Conservation (phyloP, 2,329 filamentous ascomycete genomes). For the Claviceps pazoutovae region DNA sequence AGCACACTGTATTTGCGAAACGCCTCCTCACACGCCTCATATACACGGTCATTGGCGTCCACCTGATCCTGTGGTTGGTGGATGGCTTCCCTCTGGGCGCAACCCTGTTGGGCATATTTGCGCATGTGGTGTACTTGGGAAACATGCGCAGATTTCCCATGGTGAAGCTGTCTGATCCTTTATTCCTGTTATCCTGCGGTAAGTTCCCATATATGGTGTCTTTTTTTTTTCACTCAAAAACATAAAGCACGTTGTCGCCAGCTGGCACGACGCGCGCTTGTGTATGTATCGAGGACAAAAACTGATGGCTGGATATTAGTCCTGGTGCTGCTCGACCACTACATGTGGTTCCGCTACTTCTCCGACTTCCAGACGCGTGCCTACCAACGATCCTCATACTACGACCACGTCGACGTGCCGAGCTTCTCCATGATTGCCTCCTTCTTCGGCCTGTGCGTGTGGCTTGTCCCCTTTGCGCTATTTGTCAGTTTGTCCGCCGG, state of each 20-base stretch:
- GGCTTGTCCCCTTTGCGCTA: slow-evolving; percentile 87
- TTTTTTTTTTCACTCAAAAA: not conserved
- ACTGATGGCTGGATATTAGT: slow-evolving; percentile 28
- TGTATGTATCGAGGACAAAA: not conserved
- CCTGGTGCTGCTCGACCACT: slow-evolving; percentile 81
- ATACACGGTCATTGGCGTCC: slow-evolving; percentile 63
- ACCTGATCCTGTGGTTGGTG: slow-evolving; percentile 60
- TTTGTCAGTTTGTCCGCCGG: slow-evolving; percentile 90
- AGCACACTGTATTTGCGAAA: slow-evolving; percentile 88
- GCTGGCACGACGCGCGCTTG: not conserved
- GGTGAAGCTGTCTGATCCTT: slow-evolving; percentile 74
- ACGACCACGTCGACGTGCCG: slow-evolving; percentile 52
- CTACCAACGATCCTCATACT: slow-evolving; percentile 45
- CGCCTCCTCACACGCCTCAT: slow-evolving; percentile 75
- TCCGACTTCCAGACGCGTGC: slow-evolving; percentile 46
- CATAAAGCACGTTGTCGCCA: not conserved
- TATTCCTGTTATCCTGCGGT: slow-evolving; percentile 78
- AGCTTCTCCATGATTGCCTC: slow-evolving; percentile 89
- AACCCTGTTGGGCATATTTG: slow-evolving; percentile 60
- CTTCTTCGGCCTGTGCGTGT: slow-evolving; percentile 92
- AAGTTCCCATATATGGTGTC: not conserved
- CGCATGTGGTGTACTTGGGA: slow-evolving; percentile 74
- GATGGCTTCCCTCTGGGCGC: slow-evolving; percentile 75
- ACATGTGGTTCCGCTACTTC: slow-evolving; percentile 92
- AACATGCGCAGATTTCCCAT: slow-evolving; percentile 65